phyloP scores from a whole-genome alignment of 192 early-diverging fungal species.

The Rhizophagus sp. region DNA sequence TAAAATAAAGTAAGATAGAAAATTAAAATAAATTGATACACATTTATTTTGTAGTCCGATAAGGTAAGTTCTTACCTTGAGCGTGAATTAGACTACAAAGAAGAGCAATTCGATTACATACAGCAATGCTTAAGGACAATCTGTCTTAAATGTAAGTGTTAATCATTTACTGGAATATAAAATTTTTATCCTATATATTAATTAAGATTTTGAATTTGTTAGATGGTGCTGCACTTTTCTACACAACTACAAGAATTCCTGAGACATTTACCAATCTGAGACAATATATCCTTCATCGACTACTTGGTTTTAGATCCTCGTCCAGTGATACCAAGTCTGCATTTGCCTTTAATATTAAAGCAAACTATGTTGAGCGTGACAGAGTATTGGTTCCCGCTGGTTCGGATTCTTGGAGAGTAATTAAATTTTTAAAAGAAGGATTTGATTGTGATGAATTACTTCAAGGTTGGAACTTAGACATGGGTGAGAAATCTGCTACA shows the following conservation, averaged over 20 bases:
- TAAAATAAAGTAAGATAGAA: too few species aligned
- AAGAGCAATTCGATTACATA: conserved; percentile 95
- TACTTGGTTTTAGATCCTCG: conserved; percentile 44
- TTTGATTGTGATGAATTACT: conserved; percentile 70
- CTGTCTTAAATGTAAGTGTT: conserved; percentile 80
- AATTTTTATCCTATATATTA: not conserved
- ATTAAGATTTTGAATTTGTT: not conserved
- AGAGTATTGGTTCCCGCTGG: conserved; percentile 86
- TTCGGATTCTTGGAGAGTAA: conserved; percentile 93
- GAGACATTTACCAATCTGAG: conserved; percentile 76
- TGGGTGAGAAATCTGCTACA: conserved; percentile 30
- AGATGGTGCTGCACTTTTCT: conserved; percentile 91
- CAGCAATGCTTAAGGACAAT: conserved; percentile 89
- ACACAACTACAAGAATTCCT: conserved; percentile 81
- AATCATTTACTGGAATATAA: not conserved
- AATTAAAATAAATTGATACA: too few species aligned
- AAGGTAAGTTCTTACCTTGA: conserved; percentile 65
- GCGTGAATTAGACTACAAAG: conserved; percentile 79
- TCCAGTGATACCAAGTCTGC: conserved; percentile 32
- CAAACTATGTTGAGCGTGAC: conserved; percentile 87
- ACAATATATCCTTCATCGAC: conserved; percentile 78
- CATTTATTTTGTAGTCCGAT: conserved; percentile 58
- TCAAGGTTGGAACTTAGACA: conserved; percentile 65
- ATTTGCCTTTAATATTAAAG: conserved; percentile 65
- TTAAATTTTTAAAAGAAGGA: conserved; percentile 70